Evolutionary conservation across 148 eudicot species (phyloP), one percentile per base, ranked within the genome.

Genomic region (Oxyria digyna): DNA sequence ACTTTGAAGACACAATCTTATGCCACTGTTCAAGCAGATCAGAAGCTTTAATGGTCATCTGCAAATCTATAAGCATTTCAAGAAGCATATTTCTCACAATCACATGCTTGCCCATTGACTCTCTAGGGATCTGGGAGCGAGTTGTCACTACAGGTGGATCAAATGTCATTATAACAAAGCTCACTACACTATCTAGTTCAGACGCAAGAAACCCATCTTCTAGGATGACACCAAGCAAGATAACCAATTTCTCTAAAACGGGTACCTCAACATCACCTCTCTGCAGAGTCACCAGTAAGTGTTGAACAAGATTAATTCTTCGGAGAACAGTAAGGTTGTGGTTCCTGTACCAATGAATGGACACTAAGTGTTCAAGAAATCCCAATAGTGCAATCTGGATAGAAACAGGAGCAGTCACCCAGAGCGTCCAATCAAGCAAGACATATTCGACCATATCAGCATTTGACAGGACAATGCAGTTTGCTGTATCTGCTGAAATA

Each of bases 371-470:
- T 82, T 95, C 93, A 52, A 95, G 96, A 85, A 95, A 95, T 62
- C 91, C 96, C 74, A 91, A 71, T 32, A 95, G 78, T 54, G 99
- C 82, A 76, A 95, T 87, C 77, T 95, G 99, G 52, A 95, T 83
- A 42, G 96, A 81, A 80, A 91, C 82, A 62, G 87, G 89, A 52
- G 99, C 91, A 65, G 85, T 83, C 62, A 95, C 99, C 99, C 99
- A 95, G 48, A 95, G 81, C 43, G 99, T 95, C 99, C 99, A 95
- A 74, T 95, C 99, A 79, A 95, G 84, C 71, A 95, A 83, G 8
- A 95, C 91, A 80, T 95, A 96, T 72, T 95, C 99, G 67, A 95
- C 96, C 99, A 95, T 95, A 75, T 95, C 97, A 17, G 96, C 85
- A 78, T 95, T 95, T 67, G 97, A 88, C 41, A 95, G 82, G 69